phyloP scores from a whole-genome alignment of 2,329 filamentous ascomycete species.

The Aspergillus sp. region DNA sequence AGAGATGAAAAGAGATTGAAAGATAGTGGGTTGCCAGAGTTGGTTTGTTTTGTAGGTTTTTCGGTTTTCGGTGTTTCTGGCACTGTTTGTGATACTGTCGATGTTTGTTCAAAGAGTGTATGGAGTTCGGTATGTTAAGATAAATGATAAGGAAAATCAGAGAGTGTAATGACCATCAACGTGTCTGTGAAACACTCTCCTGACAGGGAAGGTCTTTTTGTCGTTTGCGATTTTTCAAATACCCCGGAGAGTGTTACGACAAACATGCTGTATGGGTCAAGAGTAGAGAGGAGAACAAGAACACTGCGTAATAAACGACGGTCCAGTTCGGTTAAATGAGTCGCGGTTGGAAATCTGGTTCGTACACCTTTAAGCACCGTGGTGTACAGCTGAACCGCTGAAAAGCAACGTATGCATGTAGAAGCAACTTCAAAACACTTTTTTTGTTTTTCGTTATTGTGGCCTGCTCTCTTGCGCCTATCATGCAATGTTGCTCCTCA shows the following conservation, averaged over 20 bases:
- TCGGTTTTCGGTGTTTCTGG: constrained; percentile 1
- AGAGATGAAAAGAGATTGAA: constrained; percentile 11
- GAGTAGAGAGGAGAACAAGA: constrained; percentile 2
- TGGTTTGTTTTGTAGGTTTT: constrained; percentile 3
- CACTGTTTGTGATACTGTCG: neutral
- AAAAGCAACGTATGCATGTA: neutral
- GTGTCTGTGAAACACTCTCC: neutral
- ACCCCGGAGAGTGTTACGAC: neutral
- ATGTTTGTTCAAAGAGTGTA: constrained; percentile 14
- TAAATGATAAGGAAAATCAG: constrained; percentile 17
- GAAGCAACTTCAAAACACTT: neutral
- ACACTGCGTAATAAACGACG: neutral
- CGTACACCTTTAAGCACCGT: neutral
- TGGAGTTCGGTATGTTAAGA: constrained; percentile 8
- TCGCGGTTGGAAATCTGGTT: neutral
- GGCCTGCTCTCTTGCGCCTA: neutral
- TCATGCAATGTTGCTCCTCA: neutral
- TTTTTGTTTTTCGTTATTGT: neutral
- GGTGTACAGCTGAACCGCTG: neutral
- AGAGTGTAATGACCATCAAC: constrained; percentile 20
- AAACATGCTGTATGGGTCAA: constrained; percentile 5
- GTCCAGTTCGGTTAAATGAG: constrained; percentile 8
- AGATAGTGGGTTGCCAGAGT: constrained; percentile 2
- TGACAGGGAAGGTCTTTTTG: neutral
- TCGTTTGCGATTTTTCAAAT: neutral